These are phyloP conservation scores for Lepidium didymum DNA, from an alignment of 345 rosid genomes.

Conservation along the genomic window DNA sequence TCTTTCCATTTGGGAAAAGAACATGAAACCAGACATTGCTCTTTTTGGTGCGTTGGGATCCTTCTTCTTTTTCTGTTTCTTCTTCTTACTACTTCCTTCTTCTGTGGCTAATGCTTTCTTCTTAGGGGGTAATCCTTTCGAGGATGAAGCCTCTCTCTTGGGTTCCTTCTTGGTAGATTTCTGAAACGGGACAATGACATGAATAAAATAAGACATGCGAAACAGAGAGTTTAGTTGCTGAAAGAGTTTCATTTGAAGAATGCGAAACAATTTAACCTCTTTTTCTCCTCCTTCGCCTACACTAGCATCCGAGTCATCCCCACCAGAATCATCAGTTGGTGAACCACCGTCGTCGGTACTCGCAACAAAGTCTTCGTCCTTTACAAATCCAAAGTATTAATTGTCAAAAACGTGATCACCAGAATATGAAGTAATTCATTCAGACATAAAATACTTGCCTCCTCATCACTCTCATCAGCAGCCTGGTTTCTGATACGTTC, in stretches of 20 bases:
- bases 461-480: conserved; percentile 96
- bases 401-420: conserved; percentile 5
- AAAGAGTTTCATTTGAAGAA: not conserved
- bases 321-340: conserved; percentile 97
- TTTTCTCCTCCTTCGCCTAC: conserved; percentile 59
- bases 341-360: conserved; percentile 78
- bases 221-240: not conserved
- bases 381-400: conserved; percentile 3
- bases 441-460: conserved; percentile 35
- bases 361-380: conserved; percentile 91
- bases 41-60: conserved; percentile 96
- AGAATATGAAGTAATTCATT: not conserved
- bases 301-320: conserved; percentile 60
- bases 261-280: conserved; percentile 48
- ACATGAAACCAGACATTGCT: conserved; percentile 68
- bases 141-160: conserved; percentile 54
- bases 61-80: conserved; percentile 74
- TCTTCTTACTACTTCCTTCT: conserved; percentile 72
- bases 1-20: conserved; percentile 74
- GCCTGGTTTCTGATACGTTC: conserved; percentile 79
- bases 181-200: conserved; percentile 33
- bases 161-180: conserved; percentile 63
- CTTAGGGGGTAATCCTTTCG: conserved; percentile 51
- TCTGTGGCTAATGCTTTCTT: conserved; percentile 59
- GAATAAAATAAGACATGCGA: not conserved